A percentile compares a stretch with the other conserved stretches of the same genome.
Conservation (phyloP, 495 filamentous ascomycete species). For the Glonium stellatum region DNA sequence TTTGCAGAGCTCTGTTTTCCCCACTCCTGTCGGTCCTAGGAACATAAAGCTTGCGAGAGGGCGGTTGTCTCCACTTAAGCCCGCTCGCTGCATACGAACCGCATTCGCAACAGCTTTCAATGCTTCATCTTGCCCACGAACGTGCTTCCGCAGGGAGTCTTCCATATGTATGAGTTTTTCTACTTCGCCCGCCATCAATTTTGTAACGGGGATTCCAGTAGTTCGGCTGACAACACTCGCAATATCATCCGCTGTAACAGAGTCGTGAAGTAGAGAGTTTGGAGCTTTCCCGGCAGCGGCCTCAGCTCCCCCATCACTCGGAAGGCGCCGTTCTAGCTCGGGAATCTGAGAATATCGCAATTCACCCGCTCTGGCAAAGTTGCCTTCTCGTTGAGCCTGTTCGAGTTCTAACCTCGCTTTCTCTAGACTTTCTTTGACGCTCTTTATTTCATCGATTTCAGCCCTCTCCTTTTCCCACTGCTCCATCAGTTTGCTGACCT, state of each 20-base stretch:
- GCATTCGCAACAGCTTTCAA: constrained; percentile 86
- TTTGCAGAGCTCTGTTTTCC: constrained; percentile 97
- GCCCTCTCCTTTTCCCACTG: constrained; percentile 86
- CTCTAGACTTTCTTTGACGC: constrained; percentile 76
- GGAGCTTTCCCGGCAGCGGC: constrained; percentile 32
- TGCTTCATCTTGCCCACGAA: constrained; percentile 91
- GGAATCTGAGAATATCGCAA: constrained; percentile 83
- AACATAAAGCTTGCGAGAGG: constrained; percentile 96
- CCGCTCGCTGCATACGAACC: constrained; percentile 88
- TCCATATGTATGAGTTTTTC: constrained; percentile 95
- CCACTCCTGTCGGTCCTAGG: constrained; percentile 90
- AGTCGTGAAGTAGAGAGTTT: constrained; percentile 76
- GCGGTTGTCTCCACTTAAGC: constrained; percentile 82
- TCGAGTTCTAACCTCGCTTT: constrained; percentile 78
- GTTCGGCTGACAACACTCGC: constrained; percentile 81
- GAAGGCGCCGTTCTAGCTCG: constrained; percentile 65
- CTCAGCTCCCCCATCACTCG: constrained; percentile 55
- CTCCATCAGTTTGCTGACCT: constrained; percentile 58
- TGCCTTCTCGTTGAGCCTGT: constrained; percentile 78
- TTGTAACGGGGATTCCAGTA: constrained; percentile 87
- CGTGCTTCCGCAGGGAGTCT: constrained; percentile 73
- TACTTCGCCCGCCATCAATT: constrained; percentile 84
- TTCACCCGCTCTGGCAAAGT: constrained; percentile 83
- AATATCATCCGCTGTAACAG: constrained; percentile 90
- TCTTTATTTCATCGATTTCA: constrained; percentile 79